Evolutionary conservation across 139 green algal genomes (phyloP).

Genomic region (Micromonas commoda): DNA sequence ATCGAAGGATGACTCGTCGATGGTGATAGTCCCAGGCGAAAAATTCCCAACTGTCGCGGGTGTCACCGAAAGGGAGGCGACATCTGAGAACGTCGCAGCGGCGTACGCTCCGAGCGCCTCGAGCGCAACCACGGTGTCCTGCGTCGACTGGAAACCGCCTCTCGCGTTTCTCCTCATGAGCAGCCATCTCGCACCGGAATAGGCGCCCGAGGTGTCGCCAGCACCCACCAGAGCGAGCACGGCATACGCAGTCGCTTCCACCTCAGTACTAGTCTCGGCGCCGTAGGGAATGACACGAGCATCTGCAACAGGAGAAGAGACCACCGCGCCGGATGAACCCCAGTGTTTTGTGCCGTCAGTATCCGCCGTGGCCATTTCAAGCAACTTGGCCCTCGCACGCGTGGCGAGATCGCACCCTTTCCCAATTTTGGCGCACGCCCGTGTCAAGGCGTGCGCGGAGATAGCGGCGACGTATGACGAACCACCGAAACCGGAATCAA

Average conservation of each 20-base stretch:
- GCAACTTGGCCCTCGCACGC: background rate
- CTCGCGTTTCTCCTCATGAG: background rate
- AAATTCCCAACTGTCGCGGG: background rate
- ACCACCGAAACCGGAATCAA: background rate
- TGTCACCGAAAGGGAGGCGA: background rate
- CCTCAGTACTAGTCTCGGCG: background rate
- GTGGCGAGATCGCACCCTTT: background rate
- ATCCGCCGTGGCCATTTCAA: background rate
- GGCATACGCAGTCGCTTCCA: background rate
- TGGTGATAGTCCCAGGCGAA: background rate
- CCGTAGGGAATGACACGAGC: no score
- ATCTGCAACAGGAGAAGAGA: no score
- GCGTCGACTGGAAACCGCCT: background rate
- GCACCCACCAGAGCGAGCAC: background rate
- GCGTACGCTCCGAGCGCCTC: background rate
- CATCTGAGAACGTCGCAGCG: background rate
- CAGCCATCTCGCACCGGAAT: background rate
- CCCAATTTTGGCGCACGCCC: no score
- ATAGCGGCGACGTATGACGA: no score
- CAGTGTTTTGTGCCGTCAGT: background rate
- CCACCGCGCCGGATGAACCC: background rate
- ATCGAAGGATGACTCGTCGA: background rate
- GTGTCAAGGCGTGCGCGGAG: no score
- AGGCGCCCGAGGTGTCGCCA: background rate
- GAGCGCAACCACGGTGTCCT: constrained; percentile 10